Percentiles rank a stretch among this genome's conserved stretches.
These are phyloP conservation scores for Paracoccidioides lutzii DNA, from an alignment of 2,329 filamentous ascomycete species.

Conservation along the genomic window DNA sequence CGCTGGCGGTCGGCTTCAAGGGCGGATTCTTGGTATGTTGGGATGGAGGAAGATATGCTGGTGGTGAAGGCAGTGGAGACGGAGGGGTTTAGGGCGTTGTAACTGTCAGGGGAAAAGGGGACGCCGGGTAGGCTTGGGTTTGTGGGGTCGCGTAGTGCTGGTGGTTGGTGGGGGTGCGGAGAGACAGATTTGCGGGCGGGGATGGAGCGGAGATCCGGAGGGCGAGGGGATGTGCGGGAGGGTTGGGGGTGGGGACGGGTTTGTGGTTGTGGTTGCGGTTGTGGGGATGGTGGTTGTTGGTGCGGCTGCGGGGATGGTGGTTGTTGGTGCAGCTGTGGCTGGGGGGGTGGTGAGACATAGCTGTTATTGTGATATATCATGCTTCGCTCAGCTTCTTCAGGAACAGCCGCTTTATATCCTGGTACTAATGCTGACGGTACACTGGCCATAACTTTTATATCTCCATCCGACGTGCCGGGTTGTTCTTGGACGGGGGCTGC, in stretches of 20 bases:
- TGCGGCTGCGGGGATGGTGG: neutral
- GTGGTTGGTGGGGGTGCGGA: conserved; percentile 34
- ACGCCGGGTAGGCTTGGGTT: conserved; percentile 26
- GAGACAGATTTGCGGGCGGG: conserved; percentile 48
- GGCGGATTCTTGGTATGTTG: conserved; percentile 25
- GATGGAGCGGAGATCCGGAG: conserved; percentile 27
- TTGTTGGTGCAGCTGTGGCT: neutral
- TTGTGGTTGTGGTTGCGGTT: neutral
- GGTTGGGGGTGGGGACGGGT: no score
- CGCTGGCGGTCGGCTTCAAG: conserved; percentile 26
- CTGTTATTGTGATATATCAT: neutral
- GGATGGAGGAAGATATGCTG: conserved; percentile 25
- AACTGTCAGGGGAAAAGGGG: conserved; percentile 50
- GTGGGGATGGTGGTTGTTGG: neutral
- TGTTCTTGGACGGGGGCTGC: conserved; percentile 14
- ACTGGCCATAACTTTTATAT: conserved; percentile 4
- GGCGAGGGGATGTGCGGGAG: conserved; percentile 19
- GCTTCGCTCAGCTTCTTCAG: conserved; percentile 19
- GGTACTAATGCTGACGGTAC: conserved; percentile 32
- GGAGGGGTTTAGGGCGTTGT: conserved; percentile 45
- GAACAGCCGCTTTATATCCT: conserved; percentile 25
- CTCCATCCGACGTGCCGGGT: conserved; percentile 16
- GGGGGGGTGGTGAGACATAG: neutral
- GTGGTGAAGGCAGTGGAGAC: conserved; percentile 21
- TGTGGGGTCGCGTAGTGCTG: conserved; percentile 20